Conservation (phyloP, 192 early-diverging fungal genomes). For the Spizellomyces punctatus region DNA sequence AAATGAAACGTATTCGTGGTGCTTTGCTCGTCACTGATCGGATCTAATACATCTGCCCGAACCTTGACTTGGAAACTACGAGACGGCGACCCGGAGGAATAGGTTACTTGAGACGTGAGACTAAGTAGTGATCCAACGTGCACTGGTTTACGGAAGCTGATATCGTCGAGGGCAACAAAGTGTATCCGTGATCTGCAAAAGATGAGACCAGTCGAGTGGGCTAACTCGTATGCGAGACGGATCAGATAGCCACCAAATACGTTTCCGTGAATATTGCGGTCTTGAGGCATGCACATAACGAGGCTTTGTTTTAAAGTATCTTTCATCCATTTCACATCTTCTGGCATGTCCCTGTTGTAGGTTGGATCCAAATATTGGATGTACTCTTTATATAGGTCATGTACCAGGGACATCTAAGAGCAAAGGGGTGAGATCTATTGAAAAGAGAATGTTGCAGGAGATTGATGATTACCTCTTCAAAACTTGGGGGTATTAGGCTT, state of each 20-base stretch:
- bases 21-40: slow-evolving; percentile 55
- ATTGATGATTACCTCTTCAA: slow-evolving; percentile 59
- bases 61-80: slow-evolving; percentile 60
- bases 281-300: slow-evolving; percentile 70
- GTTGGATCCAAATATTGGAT: slow-evolving; percentile 56
- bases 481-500: slow-evolving; percentile 71
- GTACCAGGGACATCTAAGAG: slow-evolving; percentile 64
- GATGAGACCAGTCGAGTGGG: slow-evolving; percentile 73
- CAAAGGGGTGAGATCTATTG: not conserved
- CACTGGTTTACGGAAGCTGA: slow-evolving; percentile 82
- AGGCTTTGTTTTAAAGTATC: slow-evolving; percentile 77
- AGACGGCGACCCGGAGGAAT: slow-evolving; percentile 65
- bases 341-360: slow-evolving; percentile 31
- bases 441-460: too few relatives aligned
- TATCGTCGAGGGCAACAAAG: slow-evolving; percentile 55
- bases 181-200: slow-evolving; percentile 62
- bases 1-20: slow-evolving; percentile 91
- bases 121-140: slow-evolving; percentile 77
- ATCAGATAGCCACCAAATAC: slow-evolving; percentile 81
- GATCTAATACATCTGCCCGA: slow-evolving; percentile 77
- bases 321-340: slow-evolving; percentile 65
- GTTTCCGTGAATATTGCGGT: slow-evolving; percentile 80
- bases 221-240: slow-evolving; percentile 84
- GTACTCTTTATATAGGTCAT: slow-evolving; percentile 71
- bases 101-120: slow-evolving; percentile 77